Conservation (phyloP, 257 asterid genomes). For the Cruciata laevipes region DNA sequence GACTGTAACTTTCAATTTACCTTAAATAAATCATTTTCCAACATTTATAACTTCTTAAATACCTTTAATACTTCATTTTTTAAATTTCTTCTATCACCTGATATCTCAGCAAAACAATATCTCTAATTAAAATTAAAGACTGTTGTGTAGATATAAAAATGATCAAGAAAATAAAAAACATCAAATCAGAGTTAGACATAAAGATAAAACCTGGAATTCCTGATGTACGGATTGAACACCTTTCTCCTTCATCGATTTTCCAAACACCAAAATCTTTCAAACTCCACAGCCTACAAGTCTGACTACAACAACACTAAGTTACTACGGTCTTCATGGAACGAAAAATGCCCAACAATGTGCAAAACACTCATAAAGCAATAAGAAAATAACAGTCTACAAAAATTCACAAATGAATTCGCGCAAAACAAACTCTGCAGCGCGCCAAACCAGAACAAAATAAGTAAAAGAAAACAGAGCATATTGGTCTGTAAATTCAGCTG, state of each 20-base stretch:
- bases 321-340: background rate
- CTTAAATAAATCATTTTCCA: too few species aligned
- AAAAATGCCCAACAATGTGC: background rate
- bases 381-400: background rate
- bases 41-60: too few species aligned
- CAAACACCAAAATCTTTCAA: too few species aligned
- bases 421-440: background rate
- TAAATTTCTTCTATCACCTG: too few species aligned
- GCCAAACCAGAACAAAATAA: background rate
- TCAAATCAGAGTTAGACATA: too few species aligned
- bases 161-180: too few species aligned
- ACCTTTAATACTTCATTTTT: too few species aligned
- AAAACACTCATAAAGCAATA: background rate
- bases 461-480: background rate
- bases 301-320: conserved; percentile 9
- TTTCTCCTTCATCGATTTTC: conserved; percentile 39
- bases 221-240: conserved; percentile 19
- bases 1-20: too few species aligned
- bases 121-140: too few species aligned
- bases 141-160: too few species aligned
- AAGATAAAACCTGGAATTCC: conserved; percentile 23
- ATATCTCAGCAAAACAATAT: too few species aligned
- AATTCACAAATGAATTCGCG: background rate
- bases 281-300: conserved; percentile 36
- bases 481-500: background rate